Base-by-base conservation (phyloP, 148 eudicot genomes). In the Chenopodium berlandieri region DNA sequence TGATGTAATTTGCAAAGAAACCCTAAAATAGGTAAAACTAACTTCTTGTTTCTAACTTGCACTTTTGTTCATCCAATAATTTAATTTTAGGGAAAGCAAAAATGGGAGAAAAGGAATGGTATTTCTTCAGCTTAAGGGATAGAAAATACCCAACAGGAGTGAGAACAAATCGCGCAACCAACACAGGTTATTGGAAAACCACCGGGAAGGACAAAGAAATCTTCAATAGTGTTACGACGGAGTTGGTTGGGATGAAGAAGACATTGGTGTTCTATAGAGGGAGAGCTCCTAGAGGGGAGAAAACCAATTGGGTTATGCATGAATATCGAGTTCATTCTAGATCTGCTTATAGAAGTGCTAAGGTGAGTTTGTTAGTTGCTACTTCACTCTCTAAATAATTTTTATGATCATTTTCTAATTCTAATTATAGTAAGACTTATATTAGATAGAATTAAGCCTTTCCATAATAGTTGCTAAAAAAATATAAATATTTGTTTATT, bases 201-300 rank as follows among this genome's bases (percentile, higher is more conserved):
- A 94, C 98, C 0, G 98, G 98, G 10, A 94, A 94, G 83, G 98
- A 94, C 85, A 94, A 94, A 82, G 98, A 94, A 89, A 94, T 94
- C 69, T 90, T 80, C 86, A 94, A 91, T 65, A 88, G 92, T 65
- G 77, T 68, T 14, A 86, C 88, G 22, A 84, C 90, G 0, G 98
- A 94, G 68, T 79, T 91, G 58, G 89, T 94, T 19, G 98, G 98
- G 9, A 94, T 94, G 98, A 94, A 94, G 92, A 94, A 94, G 81
- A 94, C 98, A 30, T 81, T 94, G 78, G 98, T 94, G 12, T 94
- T 94, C 81, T 94, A 94, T 79, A 82, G 89, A 86, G 98, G 98
- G 8, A 85, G 98, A 85, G 98, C 98, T 77, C 98, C 98, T 0
- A 85, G 98, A 78, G 98, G 98, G 50, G 98, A 94, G 81, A 94